A percentile compares a stretch with the other conserved stretches of the same genome.
These are phyloP conservation scores for Trichophyton rubrum DNA, from an alignment of 2,329 filamentous ascomycete genomes.

Conservation along the genomic window DNA sequence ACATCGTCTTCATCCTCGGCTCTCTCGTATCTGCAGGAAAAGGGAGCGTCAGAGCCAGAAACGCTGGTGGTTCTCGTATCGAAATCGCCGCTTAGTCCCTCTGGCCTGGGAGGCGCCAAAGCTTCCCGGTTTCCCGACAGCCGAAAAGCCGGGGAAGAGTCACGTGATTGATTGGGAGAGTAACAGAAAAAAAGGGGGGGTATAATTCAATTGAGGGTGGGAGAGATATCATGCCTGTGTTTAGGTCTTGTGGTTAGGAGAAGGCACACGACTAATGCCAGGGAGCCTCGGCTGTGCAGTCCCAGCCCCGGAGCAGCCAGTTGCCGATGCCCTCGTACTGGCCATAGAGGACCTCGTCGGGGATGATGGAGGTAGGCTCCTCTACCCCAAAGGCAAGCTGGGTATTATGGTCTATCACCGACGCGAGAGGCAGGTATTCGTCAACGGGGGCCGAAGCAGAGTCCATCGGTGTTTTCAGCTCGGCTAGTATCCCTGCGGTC, in stretches of 20 bases:
- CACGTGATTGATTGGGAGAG: neutral
- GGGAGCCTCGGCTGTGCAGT: constrained; percentile 20
- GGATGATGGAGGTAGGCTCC: constrained; percentile 10
- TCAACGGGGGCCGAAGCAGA: constrained; percentile 11
- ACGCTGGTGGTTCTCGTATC: neutral
- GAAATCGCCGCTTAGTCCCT: constrained; percentile 15
- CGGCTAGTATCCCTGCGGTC: constrained; percentile 16
- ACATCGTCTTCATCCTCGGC: neutral
- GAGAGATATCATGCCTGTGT: neutral
- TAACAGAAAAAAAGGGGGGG: too few species aligned
- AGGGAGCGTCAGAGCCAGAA: neutral
- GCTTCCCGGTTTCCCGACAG: constrained; percentile 16
- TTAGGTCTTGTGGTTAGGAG: neutral
- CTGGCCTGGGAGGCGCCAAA: neutral
- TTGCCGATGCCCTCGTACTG: constrained; percentile 22
- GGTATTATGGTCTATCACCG: constrained; percentile 16
- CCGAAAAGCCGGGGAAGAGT: neutral
- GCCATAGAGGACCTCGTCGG: constrained; percentile 15
- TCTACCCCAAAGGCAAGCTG: constrained; percentile 9
- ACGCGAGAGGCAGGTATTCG: constrained; percentile 17
- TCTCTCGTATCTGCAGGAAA: neutral
- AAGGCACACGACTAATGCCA: constrained; percentile 5
- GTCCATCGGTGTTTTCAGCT: constrained; percentile 14
- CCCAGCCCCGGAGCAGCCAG: constrained; percentile 20
- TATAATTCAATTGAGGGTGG: too few species aligned